phyloP scores from a whole-genome alignment of 805 yeast species.

The Monosporozyma aquatica region DNA sequence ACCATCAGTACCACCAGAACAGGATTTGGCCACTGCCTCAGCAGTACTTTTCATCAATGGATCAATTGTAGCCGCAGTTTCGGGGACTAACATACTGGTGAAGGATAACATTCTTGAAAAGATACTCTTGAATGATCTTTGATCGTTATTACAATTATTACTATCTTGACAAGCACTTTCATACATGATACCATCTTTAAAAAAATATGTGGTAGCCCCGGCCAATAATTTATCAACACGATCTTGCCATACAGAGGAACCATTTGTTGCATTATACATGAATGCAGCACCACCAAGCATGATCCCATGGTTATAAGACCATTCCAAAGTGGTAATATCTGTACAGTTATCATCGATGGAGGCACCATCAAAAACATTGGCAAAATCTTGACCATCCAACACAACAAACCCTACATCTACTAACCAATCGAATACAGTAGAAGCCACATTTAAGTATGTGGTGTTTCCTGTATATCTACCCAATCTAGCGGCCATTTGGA shows the following conservation, averaged over 20 bases:
- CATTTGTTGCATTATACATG: slow-evolving; percentile 53
- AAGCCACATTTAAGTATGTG: slow-evolving; percentile 44
- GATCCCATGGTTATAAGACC: slow-evolving; percentile 68
- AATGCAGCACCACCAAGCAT: slow-evolving; percentile 62
- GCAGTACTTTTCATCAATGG: slow-evolving; percentile 44
- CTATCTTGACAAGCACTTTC: slow-evolving; percentile 51
- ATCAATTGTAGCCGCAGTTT: slow-evolving; percentile 35
- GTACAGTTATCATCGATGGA: slow-evolving; percentile 51
- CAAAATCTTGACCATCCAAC: slow-evolving; percentile 38
- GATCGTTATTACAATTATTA: slow-evolving; percentile 58
- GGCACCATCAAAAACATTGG: slow-evolving; percentile 69
- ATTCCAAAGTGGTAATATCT: slow-evolving; percentile 41
- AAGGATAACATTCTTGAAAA: slow-evolving; percentile 55
- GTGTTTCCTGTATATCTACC: slow-evolving; percentile 48
- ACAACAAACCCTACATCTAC: slow-evolving; percentile 38
- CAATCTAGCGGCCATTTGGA: slow-evolving; percentile 54
- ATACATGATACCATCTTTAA: slow-evolving; percentile 42
- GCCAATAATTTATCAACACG: slow-evolving; percentile 37
- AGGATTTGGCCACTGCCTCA: slow-evolving; percentile 56
- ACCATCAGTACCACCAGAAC: slow-evolving; percentile 66
- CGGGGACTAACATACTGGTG: slow-evolving; percentile 48
- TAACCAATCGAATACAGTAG: slow-evolving; percentile 52
- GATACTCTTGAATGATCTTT: slow-evolving; percentile 65
- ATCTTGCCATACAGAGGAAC: slow-evolving; percentile 39
- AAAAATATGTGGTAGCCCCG: slow-evolving; percentile 43